Base-by-base conservation (phyloP, 768 basidiomycete species). In the Mycena crocata region DNA sequence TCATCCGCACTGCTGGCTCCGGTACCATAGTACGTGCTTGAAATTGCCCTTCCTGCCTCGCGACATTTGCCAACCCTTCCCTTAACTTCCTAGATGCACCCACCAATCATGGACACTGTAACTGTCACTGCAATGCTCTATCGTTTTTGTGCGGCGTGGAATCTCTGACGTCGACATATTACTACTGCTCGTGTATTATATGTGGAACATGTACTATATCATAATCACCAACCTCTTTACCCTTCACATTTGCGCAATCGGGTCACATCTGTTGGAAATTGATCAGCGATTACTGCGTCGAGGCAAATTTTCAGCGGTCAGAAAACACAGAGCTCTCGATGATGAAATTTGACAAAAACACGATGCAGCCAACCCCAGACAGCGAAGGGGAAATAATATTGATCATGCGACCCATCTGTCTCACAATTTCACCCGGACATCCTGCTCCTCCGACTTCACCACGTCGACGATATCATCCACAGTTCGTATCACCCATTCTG, bases 41-140 rank as follows among this genome's bases (percentile, higher is more conserved):
- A 15, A 23, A 44, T 34, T 48, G 12, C 19, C 13, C 30, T 23
- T 52, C 2, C 46, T n/a, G 56, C 57, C 40, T 45, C 66, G 60
- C 45, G 34, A n/a, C 64, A 69, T 48, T 55, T 19, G 49, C 40
- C 48, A 23, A 58, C 44, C 70, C 46, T 56, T 68, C 68, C 56
- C 61, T 57, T 45, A 39, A 49, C 67, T 56, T 24, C 70, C 46
- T 74, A 93, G 93, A 92, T 89, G 84, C 93, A 93, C 75, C 93
- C 93, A 56, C 93, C 93, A 70, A 90, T 95, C 78, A 95, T 95
- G 93, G 93, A 95, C 83, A 89, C 87, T 48, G 93, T 95, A 66
- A 91, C 90, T 30, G 89, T 95, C 71, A 93, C 93, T 31, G 88
- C 89, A 58, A 94, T 94, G 93, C 84, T 95, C 37, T 94, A 92